Evolutionary conservation across 257 asterid genomes (phyloP), one percentile per base, ranked within the genome.

Genomic region (Leonotis leonurus): DNA sequence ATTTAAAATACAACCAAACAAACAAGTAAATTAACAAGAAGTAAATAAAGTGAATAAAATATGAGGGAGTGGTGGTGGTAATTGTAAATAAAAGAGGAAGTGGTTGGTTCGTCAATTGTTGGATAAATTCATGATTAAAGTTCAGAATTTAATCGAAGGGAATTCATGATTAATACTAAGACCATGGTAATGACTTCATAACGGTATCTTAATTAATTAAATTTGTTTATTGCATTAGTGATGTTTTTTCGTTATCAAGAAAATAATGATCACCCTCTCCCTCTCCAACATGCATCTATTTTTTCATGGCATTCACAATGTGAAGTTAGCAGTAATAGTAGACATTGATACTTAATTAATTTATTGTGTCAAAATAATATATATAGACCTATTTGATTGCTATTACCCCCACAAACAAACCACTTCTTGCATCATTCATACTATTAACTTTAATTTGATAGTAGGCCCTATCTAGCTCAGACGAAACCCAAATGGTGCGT

Each of bases 51-150:
- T 39, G 49, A 62, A 25, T 65, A 17, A 64, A 39, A 57, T 26
- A 51, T n/a, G 55, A 12, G 64, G 57, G 18, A 56, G 71, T 67
- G 57, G 59, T 56, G 60, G 27, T 13, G 71, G 65, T 57, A 35
- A 48, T n/a, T n/a, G 68, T 39, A 64, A 52, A 77, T 30, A 64
- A 79, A 68, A 60, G 63, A 59, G 60, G 70, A 64, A 69, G 86
- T 83, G 72, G 89, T 83, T 83, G 84, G 68, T 18, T 77, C 75
- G 89, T 80, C 89, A 80, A 83, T 83, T 80, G 79, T 67, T 67
- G 80, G 83, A 56, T 73, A 74, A 72, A 66, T 66, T 63, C 72
- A 80, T 80, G 62, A 83, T 83, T 75, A 76, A 39, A 27, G 50
- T 62, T 12, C 58, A 54, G 78, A 69, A 77, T 52, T 75, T 56